phyloP scores from a whole-genome alignment of 2,329 filamentous ascomycete genomes.

The Acrocalymma vagum region DNA sequence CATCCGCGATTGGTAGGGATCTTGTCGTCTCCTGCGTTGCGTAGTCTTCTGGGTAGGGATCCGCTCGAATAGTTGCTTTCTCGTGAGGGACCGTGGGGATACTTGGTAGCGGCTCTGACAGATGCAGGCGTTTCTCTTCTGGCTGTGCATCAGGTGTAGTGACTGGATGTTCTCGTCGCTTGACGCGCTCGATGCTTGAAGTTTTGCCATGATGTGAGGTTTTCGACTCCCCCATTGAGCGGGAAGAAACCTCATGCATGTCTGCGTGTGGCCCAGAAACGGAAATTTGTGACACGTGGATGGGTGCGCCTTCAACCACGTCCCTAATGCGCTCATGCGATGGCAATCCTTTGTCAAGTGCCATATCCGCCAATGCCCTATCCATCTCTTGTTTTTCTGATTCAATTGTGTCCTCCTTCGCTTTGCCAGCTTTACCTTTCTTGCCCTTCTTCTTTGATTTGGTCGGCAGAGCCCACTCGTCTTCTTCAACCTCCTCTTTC shows the following conservation, averaged over 20 bases:
- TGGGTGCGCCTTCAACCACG: conserved; percentile 13
- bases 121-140: conserved; percentile 44
- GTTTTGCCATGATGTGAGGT: conserved; percentile 13
- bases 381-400: conserved; percentile 8
- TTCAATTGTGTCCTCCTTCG: conserved; percentile 25
- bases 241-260: conserved; percentile 3
- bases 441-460: conserved; percentile 55
- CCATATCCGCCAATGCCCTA: conserved; percentile 8
- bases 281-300: conserved; percentile 22
- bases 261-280: conserved; percentile 22
- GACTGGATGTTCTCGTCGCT: conserved; percentile 45
- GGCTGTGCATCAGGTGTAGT: conserved; percentile 40
- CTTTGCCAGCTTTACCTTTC: conserved; percentile 44
- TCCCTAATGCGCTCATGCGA: conserved; percentile 1
- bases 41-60: conserved; percentile 1
- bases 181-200: conserved; percentile 25
- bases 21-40: conserved; percentile 5
- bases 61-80: conserved; percentile 9
- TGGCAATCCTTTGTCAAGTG: conserved; percentile 8
- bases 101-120: conserved; percentile 20
- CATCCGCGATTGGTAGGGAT: conserved; percentile 6
- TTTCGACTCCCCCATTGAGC: conserved; percentile 3
- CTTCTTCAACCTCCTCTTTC: conserved; percentile 31
- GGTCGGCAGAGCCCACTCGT: conserved; percentile 43
- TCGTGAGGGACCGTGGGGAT: conserved; percentile 10